phyloP scores from a whole-genome alignment of 306 rosid genomes.

The Trifolium subterraneum region DNA sequence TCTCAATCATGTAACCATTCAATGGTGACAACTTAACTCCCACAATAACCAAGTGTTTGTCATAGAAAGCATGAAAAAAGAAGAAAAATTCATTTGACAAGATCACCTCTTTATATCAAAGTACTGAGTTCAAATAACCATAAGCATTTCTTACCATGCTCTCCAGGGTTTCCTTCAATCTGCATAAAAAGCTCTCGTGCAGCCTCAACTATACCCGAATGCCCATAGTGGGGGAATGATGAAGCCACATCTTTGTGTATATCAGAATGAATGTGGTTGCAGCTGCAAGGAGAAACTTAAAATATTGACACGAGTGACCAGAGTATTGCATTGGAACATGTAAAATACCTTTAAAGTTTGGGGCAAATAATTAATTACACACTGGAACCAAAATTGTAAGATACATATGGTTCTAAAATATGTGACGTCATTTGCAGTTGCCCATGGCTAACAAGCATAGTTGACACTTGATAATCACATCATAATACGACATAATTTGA shows the following conservation, averaged over 20 bases:
- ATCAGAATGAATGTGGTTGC: constrained; percentile 51
- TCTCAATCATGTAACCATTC: constrained; percentile 16
- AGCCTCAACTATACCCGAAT: constrained; percentile 87
- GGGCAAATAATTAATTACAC: constrained; percentile 9
- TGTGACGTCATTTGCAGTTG: constrained; percentile 16
- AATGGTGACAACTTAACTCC: constrained; percentile 22
- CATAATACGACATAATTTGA: constrained; percentile 15
- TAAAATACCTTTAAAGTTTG: constrained; percentile 22
- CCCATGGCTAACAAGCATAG: constrained; percentile 20
- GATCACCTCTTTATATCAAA: constrained; percentile 26
- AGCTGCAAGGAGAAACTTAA: constrained; percentile 53
- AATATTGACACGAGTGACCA: constrained; percentile 32
- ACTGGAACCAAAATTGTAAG: constrained; percentile 18
- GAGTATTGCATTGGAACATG: constrained; percentile 13
- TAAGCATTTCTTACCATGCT: constrained; percentile 53
- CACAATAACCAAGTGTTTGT: constrained; percentile 25
- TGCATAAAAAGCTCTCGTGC: constrained; percentile 81
- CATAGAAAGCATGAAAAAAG: constrained; percentile 32
- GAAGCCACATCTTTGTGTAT: constrained; percentile 57
- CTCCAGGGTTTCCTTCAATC: constrained; percentile 70
- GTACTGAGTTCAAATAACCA: constrained; percentile 22
- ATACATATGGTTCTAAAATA: constrained; percentile 3
- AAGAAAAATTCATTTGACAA: constrained; percentile 16
- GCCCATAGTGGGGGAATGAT: constrained; percentile 82
- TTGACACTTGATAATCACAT: constrained; percentile 21